Evolutionary conservation across 768 basidiomycete genomes (phyloP).

Genomic region (Podaxis sp.): DNA sequence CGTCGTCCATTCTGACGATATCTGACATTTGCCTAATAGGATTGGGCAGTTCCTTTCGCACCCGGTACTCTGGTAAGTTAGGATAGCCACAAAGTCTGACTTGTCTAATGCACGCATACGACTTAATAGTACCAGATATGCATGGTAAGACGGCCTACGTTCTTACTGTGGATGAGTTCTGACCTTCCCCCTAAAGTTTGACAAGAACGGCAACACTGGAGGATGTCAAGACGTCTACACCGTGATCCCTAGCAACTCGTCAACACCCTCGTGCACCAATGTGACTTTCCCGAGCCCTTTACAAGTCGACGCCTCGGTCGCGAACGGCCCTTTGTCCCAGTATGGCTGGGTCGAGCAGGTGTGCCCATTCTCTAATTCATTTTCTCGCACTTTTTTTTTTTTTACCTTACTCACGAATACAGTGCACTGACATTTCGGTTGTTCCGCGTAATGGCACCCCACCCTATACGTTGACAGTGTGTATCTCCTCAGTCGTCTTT

Average conservation of each 20-base stretch:
- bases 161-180: not conserved
- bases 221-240: constrained; percentile 62
- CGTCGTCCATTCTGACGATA: not conserved
- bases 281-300: constrained; percentile 45
- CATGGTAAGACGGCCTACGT: constrained; percentile 43
- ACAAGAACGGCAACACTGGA: constrained; percentile 53
- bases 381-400: not conserved
- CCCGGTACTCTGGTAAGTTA: constrained; percentile 51
- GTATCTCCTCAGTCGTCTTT: constrained; percentile 17
- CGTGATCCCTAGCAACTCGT: constrained; percentile 40
- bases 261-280: constrained; percentile 46
- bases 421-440: constrained; percentile 60
- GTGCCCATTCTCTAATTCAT: constrained; percentile 11
- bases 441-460: constrained; percentile 55
- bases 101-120: not conserved
- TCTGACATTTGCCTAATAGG: constrained; percentile 29
- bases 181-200: constrained; percentile 38
- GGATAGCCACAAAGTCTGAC: not conserved
- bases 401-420: constrained; percentile 1
- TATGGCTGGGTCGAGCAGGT: constrained; percentile 62
- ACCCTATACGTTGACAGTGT: constrained; percentile 56
- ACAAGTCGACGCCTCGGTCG: constrained; percentile 41
- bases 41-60: constrained; percentile 57
- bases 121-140: constrained; percentile 57
- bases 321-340: constrained; percentile 50